phyloP scores from a whole-genome alignment of 805 yeast species.

The Metschnikowia gelsemii region DNA sequence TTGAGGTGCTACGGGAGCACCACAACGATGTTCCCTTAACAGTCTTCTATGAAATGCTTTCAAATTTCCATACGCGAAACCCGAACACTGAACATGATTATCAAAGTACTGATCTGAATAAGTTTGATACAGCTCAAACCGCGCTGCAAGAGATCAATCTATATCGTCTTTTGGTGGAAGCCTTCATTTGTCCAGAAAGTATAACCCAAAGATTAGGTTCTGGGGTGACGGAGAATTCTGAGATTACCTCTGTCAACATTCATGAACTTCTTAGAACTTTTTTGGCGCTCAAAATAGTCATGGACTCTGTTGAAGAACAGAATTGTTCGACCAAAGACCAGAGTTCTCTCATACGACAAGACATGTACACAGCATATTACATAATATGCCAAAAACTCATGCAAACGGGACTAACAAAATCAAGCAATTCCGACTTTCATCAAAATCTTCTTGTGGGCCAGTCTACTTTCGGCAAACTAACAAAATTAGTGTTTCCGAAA shows the following conservation, averaged over 20 bases:
- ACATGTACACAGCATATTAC: not conserved
- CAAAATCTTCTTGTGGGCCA: slow-evolving; percentile 32
- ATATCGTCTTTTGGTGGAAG: not conserved
- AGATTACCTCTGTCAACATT: not conserved
- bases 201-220: not conserved
- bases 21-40: too few relatives aligned
- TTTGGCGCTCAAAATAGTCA: not conserved
- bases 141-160: too few relatives aligned
- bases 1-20: too few relatives aligned
- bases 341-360: not conserved
- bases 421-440: not conserved
- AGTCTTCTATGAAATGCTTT: too few relatives aligned
- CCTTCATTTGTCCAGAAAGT: not conserved
- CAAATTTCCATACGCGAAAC: too few relatives aligned
- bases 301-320: not conserved
- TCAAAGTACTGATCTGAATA: too few relatives aligned
- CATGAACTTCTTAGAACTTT: not conserved
- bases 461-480: slow-evolving; percentile 41
- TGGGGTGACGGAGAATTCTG: too few relatives aligned
- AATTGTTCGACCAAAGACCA: not conserved
- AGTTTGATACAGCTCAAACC: too few relatives aligned
- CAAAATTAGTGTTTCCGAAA: slow-evolving; percentile 40
- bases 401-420: not conserved
- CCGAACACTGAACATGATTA: too few relatives aligned
- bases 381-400: not conserved